Evolutionary conservation across 2,329 filamentous ascomycete species (phyloP).

Genomic region (Penicillium brasilianum): DNA sequence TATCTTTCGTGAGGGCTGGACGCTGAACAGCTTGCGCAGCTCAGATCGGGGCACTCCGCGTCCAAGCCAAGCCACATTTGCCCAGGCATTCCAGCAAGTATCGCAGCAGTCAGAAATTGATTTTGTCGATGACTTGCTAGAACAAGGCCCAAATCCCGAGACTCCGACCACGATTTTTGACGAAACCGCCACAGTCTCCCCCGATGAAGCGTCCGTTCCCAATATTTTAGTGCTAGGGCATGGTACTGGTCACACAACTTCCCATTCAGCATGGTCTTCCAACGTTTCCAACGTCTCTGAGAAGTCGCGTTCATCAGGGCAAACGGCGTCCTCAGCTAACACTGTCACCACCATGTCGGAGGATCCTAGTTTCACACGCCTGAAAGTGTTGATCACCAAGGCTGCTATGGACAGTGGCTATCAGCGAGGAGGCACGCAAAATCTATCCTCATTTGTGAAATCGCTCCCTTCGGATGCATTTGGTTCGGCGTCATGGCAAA

Average conservation of each 20-base stretch:
- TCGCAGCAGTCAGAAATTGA: slow-evolving; percentile 49
- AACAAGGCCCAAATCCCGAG: slow-evolving; percentile 64
- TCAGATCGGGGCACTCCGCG: slow-evolving; percentile 82
- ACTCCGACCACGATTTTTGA: slow-evolving; percentile 96
- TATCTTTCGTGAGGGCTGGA: slow-evolving; percentile 91
- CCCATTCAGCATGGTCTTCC: slow-evolving; percentile 69
- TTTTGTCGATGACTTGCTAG: slow-evolving; percentile 33
- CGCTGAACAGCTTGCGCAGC: slow-evolving; percentile 69
- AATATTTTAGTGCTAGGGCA: slow-evolving; percentile 89
- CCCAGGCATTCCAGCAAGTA: slow-evolving; percentile 59
- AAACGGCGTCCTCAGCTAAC: slow-evolving; percentile 52
- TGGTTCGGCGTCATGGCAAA: slow-evolving; percentile 72
- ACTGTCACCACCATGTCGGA: slow-evolving; percentile 59
- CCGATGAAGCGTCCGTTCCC: slow-evolving; percentile 77
- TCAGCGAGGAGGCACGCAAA: slow-evolving; percentile 62
- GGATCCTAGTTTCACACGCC: slow-evolving; percentile 75
- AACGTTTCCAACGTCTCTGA: slow-evolving; percentile 77
- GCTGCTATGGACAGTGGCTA: slow-evolving; percentile 86
- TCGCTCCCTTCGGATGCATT: slow-evolving; percentile 77
- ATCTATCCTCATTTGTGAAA: slow-evolving; percentile 77
- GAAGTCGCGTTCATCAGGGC: slow-evolving; percentile 70
- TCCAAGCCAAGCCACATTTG: slow-evolving; percentile 77
- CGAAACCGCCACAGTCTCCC: slow-evolving; percentile 83
- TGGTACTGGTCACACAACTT: slow-evolving; percentile 61
- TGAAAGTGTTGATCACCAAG: slow-evolving; percentile 80